phyloP scores from a whole-genome alignment of 768 basidiomycete genomes.

The Pleurotus tuber-regium region DNA sequence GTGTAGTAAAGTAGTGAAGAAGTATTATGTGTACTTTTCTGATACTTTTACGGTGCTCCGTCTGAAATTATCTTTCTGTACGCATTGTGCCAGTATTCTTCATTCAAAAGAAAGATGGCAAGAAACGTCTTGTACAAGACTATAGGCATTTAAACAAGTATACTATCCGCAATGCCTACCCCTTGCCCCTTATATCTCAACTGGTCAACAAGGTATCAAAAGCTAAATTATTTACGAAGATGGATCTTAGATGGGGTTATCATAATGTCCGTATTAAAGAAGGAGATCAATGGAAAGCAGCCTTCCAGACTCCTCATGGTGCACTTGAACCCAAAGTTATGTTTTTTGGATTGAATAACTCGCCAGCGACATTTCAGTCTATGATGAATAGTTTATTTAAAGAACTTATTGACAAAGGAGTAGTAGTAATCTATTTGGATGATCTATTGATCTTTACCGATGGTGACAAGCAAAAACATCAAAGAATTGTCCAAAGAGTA shows the following conservation, averaged over 20 bases:
- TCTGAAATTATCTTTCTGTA: no score
- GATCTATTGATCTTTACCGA: no score
- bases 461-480: no score
- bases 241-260: conserved; percentile 39
- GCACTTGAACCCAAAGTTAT: conserved; percentile 36
- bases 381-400: conserved; percentile 41
- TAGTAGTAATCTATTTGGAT: no score
- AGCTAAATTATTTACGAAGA: conserved; percentile 26
- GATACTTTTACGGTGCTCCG: no score
- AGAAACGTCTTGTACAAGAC: conserved; percentile 22
- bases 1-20: no score
- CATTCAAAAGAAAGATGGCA: conserved; percentile 15
- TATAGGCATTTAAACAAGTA: conserved; percentile 28
- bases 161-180: conserved; percentile 33
- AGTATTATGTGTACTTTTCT: no score
- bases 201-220: conserved; percentile 24
- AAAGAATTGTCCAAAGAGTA: no score
- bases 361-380: conserved; percentile 31
- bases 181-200: conserved; percentile 30
- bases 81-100: no score
- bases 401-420: conserved; percentile 26
- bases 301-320: conserved; percentile 31
- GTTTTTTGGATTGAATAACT: conserved; percentile 35
- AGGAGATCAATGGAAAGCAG: conserved; percentile 43
- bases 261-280: no score